Evolutionary conservation across 805 yeast genomes (phyloP).

Genomic region (Monosporozyma unispora): DNA sequence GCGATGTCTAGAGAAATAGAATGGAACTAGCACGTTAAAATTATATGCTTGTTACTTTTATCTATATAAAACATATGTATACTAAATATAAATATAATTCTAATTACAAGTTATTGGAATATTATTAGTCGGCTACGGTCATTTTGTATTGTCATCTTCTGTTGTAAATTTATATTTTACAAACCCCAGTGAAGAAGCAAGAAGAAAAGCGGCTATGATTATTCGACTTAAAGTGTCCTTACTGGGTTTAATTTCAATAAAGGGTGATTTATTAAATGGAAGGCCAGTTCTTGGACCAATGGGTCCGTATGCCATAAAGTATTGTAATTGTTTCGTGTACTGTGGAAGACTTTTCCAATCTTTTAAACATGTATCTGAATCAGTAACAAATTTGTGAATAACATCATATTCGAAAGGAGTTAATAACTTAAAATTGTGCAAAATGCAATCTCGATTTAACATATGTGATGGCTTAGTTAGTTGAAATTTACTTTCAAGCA

Average conservation of each 20-base stretch:
- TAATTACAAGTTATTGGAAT: neutral
- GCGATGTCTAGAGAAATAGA: neutral
- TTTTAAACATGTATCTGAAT: conserved; percentile 11
- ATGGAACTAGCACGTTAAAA: neutral
- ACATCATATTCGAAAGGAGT: conserved; percentile 9
- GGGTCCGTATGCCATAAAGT: conserved; percentile 57
- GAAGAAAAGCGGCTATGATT: neutral
- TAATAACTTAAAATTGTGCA: conserved; percentile 9
- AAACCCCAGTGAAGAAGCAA: neutral
- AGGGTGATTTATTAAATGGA: conserved; percentile 18
- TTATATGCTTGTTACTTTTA: neutral
- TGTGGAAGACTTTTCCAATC: conserved; percentile 46
- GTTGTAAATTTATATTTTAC: neutral
- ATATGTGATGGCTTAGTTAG: neutral
- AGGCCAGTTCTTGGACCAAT: conserved; percentile 63
- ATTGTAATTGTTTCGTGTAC: conserved; percentile 47
- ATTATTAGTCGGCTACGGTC: neutral
- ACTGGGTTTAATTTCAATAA: conserved; percentile 14
- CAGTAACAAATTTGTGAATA: conserved; percentile 22
- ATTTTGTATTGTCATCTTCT: neutral
- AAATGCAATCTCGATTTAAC: conserved; percentile 1
- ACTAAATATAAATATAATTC: neutral
- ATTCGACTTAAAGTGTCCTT: neutral
- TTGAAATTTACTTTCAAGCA: neutral
- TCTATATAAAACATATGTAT: neutral